Evolutionary conservation across 2,329 filamentous ascomycete genomes (phyloP).

Genomic region (Venturia aucupariae): DNA sequence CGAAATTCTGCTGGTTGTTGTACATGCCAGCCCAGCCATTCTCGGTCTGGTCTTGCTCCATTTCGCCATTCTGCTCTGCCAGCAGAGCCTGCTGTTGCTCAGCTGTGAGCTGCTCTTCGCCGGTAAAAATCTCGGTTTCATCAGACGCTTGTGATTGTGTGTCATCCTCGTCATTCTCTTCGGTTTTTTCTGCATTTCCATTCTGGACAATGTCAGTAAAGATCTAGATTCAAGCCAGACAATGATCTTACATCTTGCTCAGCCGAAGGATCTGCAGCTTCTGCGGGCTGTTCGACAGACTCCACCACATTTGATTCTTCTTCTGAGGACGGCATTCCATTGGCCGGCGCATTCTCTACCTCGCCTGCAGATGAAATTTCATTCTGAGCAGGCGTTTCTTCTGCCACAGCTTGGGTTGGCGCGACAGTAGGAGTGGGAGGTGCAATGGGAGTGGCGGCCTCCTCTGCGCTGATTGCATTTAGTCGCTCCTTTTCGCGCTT

Average conservation of each 20-base stretch:
- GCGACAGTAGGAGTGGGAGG: conserved; percentile 4
- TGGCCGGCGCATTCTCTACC: conserved; percentile 11
- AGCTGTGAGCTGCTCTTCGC: conserved; percentile 5
- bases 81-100: conserved; percentile 6
- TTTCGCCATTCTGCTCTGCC: background rate
- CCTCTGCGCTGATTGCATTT: conserved; percentile 17
- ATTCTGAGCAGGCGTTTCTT: background rate
- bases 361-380: background rate
- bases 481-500: conserved; percentile 55
- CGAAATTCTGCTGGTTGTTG: conserved; percentile 2
- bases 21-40: conserved; percentile 2
- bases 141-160: conserved; percentile 4
- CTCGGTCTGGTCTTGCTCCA: conserved; percentile 8
- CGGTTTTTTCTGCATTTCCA: background rate
- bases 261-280: background rate
- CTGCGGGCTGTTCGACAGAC: background rate
- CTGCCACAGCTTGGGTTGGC: background rate
- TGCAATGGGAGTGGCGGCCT: background rate
- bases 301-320: conserved; percentile 6
- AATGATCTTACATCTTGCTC: conserved; percentile 2
- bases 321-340: background rate
- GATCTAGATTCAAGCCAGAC: background rate
- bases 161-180: conserved; percentile 7
- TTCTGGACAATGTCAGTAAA: background rate
- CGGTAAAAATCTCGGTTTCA: conserved; percentile 11